Evolutionary conservation across 768 basidiomycete species (phyloP).

Genomic region (Hygrophorus pudorinus): DNA sequence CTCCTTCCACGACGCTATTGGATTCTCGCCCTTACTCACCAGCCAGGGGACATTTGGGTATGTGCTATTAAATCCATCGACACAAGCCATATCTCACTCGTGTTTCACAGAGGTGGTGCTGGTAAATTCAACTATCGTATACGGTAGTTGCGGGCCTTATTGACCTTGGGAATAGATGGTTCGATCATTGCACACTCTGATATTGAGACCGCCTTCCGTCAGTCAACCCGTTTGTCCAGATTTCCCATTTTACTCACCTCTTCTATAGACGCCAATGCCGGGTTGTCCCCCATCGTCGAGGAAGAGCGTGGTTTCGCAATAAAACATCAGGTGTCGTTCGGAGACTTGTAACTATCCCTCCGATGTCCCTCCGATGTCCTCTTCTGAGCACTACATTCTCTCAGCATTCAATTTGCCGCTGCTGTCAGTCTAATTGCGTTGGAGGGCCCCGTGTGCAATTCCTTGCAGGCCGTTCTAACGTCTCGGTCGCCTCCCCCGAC

Average conservation of each 20-base stretch:
- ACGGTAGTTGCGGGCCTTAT: background rate
- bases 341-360: conserved; percentile 23
- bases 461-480: conserved; percentile 3
- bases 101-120: too few species aligned
- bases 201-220: conserved; percentile 15
- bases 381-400: background rate
- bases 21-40: too few species aligned
- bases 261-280: conserved; percentile 15
- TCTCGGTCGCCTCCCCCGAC: conserved; percentile 3
- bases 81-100: too few species aligned
- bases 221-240: background rate
- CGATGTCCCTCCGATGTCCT: background rate
- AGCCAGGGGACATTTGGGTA: too few species aligned
- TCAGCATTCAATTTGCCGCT: conserved; percentile 25
- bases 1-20: too few species aligned
- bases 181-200: conserved; percentile 17
- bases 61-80: too few species aligned
- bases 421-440: conserved; percentile 22
- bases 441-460: conserved; percentile 5
- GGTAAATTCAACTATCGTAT: too few species aligned
- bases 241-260: background rate
- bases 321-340: conserved; percentile 21
- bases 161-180: conserved; percentile 11
- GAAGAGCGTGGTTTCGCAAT: conserved; percentile 20
- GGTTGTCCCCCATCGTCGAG: conserved; percentile 23